Conservation (phyloP, 164 flowering plant genomes). For the Cinnamomum micranthum region DNA sequence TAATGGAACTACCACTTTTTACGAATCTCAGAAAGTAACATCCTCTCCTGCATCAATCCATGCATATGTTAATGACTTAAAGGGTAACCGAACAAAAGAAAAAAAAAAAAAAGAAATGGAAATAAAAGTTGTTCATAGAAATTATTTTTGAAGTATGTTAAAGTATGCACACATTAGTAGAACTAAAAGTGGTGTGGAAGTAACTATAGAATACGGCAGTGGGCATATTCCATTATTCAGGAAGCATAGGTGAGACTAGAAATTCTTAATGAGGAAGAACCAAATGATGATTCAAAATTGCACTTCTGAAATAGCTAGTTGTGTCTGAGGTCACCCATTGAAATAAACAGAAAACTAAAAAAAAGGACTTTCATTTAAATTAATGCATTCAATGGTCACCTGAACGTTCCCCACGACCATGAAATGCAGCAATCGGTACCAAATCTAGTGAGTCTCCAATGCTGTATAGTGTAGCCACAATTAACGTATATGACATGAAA, state of each 20-base stretch:
- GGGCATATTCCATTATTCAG: background rate
- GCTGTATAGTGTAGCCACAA: constrained; percentile 34
- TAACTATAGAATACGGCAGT: too few relatives aligned
- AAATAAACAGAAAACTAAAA: background rate
- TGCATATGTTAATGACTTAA: too few relatives aligned
- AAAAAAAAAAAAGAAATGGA: too few relatives aligned
- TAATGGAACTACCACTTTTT: too few relatives aligned
- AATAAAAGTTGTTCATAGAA: too few relatives aligned
- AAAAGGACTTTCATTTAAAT: background rate
- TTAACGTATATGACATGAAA: background rate
- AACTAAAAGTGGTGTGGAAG: too few relatives aligned
- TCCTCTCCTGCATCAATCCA: too few relatives aligned
- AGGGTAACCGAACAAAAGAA: too few relatives aligned
- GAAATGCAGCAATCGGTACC: constrained; percentile 95
- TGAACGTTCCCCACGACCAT: constrained; percentile 96
- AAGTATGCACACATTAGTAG: too few relatives aligned
- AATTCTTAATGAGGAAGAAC: background rate
- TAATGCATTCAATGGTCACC: constrained; percentile 34
- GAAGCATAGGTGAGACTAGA: background rate
- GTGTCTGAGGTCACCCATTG: background rate
- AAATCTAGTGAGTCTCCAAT: constrained; percentile 93
- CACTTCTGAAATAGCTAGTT: background rate
- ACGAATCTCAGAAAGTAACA: too few relatives aligned
- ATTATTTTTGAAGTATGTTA: too few relatives aligned
- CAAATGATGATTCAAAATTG: background rate